These are phyloP conservation scores for Penicillium sp. DNA, from an alignment of 2,329 filamentous ascomycete species.

Conservation along the genomic window DNA sequence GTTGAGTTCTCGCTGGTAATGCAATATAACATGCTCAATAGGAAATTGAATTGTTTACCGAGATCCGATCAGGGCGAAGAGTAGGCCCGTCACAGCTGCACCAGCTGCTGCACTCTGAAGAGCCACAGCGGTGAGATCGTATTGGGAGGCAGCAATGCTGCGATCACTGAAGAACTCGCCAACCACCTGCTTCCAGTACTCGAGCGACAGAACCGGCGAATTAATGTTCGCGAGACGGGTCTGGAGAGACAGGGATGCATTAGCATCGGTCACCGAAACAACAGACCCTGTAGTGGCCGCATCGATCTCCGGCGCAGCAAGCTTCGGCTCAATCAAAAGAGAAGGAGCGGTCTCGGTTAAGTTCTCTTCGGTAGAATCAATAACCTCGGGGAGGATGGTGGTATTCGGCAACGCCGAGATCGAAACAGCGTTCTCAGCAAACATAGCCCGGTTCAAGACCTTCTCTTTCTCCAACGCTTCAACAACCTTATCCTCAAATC, in stretches of 20 bases:
- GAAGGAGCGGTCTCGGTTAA: conserved; percentile 2
- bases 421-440: conserved; percentile 6
- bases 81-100: conserved; percentile 56
- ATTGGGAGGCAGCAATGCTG: conserved; percentile 62
- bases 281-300: neutral
- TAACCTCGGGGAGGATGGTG: conserved; percentile 8
- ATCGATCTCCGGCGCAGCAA: conserved; percentile 1
- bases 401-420: conserved; percentile 1
- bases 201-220: conserved; percentile 30
- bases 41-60: conserved; percentile 29
- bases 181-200: conserved; percentile 51
- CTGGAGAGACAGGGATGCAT: conserved; percentile 16
- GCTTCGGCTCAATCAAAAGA: neutral
- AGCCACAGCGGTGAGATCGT: conserved; percentile 67
- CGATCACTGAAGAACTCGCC: conserved; percentile 66
- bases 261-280: neutral
- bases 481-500: conserved; percentile 74
- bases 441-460: conserved; percentile 24
- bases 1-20: neutral
- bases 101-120: conserved; percentile 66
- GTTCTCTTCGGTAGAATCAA: conserved; percentile 10
- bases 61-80: conserved; percentile 52
- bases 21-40: conserved; percentile 10
- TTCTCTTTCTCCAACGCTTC: conserved; percentile 69
- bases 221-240: conserved; percentile 25